A percentile compares a stretch with the other conserved stretches of the same genome.
phyloP scores from a whole-genome alignment of 371 early-diverging fungal genomes.

The Lichtheimia hyalospora region DNA sequence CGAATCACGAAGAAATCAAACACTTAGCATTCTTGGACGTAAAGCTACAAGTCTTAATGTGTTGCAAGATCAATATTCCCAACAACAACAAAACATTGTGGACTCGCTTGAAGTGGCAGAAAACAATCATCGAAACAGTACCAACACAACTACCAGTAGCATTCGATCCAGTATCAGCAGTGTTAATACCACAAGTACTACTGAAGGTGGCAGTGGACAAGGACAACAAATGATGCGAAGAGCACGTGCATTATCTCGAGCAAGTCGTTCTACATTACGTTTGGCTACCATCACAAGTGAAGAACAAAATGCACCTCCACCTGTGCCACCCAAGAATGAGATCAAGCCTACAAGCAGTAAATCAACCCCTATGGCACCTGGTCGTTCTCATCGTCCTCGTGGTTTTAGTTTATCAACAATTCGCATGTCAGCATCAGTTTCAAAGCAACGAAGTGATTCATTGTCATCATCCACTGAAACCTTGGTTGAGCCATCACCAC shows the following conservation, averaged over 20 bases:
- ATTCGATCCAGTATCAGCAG: too few species aligned
- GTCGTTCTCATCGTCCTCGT: neutral
- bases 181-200: too few species aligned
- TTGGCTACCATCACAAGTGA: too few species aligned
- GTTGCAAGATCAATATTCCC: slow-evolving; percentile 29
- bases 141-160: too few species aligned
- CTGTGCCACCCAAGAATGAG: slow-evolving; percentile 2
- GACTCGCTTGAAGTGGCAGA: neutral
- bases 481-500: neutral
- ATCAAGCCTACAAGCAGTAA: slow-evolving; percentile 16
- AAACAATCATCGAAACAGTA: neutral
- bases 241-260: neutral
- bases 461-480: neutral
- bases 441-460: neutral
- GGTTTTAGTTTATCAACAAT: neutral
- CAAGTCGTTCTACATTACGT: neutral
- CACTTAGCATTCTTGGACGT: slow-evolving; percentile 34
- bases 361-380: slow-evolving; percentile 14
- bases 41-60: slow-evolving; percentile 35
- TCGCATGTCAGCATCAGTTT: neutral
- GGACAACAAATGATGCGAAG: neutral
- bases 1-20: slow-evolving; percentile 24
- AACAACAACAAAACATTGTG: neutral
- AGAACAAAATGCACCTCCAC: neutral
- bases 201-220: neutral